Conservation (phyloP, 371 early-diverging fungal genomes). For the Lichtheimia ornata region DNA sequence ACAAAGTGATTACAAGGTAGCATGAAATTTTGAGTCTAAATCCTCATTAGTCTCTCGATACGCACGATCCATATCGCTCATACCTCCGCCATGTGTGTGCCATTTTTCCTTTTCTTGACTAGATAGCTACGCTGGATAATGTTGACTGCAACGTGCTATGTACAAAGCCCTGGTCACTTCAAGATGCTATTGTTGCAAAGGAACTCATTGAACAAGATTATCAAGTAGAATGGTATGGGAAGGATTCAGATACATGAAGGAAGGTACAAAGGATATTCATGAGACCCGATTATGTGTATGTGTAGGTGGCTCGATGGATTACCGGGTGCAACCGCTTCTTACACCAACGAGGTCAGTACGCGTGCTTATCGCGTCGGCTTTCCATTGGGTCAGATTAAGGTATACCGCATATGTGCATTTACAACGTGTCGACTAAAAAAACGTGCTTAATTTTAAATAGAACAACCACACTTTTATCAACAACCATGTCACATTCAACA, state of each 20-base stretch:
- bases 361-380: slow-evolving; percentile 48
- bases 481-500: slow-evolving; percentile 47
- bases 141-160: slow-evolving; percentile 44
- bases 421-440: background rate
- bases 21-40: background rate
- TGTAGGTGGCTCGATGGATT: slow-evolving; percentile 44
- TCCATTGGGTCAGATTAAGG: slow-evolving; percentile 41
- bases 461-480: slow-evolving; percentile 35
- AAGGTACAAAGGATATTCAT: too few species aligned
- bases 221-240: slow-evolving; percentile 45
- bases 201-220: slow-evolving; percentile 41
- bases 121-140: slow-evolving; percentile 36
- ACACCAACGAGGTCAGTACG: slow-evolving; percentile 48
- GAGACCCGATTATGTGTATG: background rate
- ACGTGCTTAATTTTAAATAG: slow-evolving; percentile 11
- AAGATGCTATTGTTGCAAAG: slow-evolving; percentile 35
- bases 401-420: slow-evolving; percentile 8
- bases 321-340: slow-evolving; percentile 50
- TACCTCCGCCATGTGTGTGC: background rate
- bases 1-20: slow-evolving; percentile 43
- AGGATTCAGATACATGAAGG: background rate
- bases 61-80: background rate
- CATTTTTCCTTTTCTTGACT: background rate
- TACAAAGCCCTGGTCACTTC: slow-evolving; percentile 30
- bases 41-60: background rate